phyloP scores from a whole-genome alignment of 2,329 filamentous ascomycete species.

The Claviceps sp. region DNA sequence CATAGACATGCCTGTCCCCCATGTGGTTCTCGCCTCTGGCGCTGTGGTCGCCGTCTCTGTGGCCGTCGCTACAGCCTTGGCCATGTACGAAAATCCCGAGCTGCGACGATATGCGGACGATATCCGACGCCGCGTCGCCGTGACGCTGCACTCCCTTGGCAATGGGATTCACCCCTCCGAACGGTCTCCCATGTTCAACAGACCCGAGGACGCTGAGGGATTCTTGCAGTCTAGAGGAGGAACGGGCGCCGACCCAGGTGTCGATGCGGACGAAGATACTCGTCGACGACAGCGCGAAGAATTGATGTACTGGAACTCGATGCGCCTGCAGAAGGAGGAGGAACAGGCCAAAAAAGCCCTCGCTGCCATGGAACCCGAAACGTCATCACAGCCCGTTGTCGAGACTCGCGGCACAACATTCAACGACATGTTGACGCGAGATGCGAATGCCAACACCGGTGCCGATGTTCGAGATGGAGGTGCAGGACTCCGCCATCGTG shows the following conservation, averaged over 20 bases:
- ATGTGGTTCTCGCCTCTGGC: constrained; percentile 39
- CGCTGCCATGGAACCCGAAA: not conserved
- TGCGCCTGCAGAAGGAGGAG: constrained; percentile 38
- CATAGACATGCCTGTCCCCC: constrained; percentile 39
- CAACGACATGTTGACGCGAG: constrained; percentile 44
- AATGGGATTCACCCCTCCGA: constrained; percentile 39
- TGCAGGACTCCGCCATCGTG: constrained; percentile 35
- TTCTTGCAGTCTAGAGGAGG: constrained; percentile 41
- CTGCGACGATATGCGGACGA: constrained; percentile 48
- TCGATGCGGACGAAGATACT: constrained; percentile 50
- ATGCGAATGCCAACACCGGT: constrained; percentile 39
- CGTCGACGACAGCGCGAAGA: constrained; percentile 49
- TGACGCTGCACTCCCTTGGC: constrained; percentile 45
- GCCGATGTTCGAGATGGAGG: constrained; percentile 27
- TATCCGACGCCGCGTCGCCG: constrained; percentile 45
- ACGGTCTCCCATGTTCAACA: constrained; percentile 45
- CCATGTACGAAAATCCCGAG: constrained; percentile 52
- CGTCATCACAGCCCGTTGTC: not conserved
- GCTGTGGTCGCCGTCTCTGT: constrained; percentile 45
- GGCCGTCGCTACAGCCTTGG: constrained; percentile 43
- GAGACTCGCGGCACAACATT: constrained; percentile 28
- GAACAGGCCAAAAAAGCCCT: constrained; percentile 16
- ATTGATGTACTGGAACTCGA: constrained; percentile 51
- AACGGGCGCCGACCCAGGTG: constrained; percentile 27
- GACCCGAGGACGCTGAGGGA: constrained; percentile 52